phyloP scores from a whole-genome alignment of 768 basidiomycete species.

The Phlebiopsis flavidoalba region DNA sequence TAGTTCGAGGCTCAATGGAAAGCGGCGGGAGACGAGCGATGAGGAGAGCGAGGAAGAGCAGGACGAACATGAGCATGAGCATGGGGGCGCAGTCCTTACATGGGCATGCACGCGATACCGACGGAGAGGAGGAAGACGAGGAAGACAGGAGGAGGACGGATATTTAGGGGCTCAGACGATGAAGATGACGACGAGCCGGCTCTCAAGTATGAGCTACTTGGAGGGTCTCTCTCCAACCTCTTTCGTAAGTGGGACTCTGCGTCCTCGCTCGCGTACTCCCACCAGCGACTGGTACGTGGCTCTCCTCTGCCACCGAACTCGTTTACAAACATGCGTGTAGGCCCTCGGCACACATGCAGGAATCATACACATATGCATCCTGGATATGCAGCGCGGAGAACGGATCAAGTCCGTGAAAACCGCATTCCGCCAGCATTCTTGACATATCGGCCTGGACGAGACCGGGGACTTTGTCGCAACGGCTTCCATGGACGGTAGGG shows the following conservation, averaged over 20 bases:
- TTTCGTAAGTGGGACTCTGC: slow-evolving; percentile 81
- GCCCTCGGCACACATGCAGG: slow-evolving; percentile 91
- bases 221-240: slow-evolving; percentile 66
- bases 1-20: neutral
- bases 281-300: slow-evolving; percentile 57
- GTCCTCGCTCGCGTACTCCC: slow-evolving; percentile 73
- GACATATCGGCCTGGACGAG: slow-evolving; percentile 79
- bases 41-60: neutral
- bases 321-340: slow-evolving; percentile 33
- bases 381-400: slow-evolving; percentile 62
- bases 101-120: neutral
- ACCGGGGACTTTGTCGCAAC: slow-evolving; percentile 89
- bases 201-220: slow-evolving; percentile 85
- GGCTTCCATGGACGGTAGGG: slow-evolving; percentile 87
- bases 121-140: slow-evolving; percentile 28
- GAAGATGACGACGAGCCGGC: slow-evolving; percentile 89
- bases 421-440: slow-evolving; percentile 56
- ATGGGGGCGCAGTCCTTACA: neutral
- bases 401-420: slow-evolving; percentile 80
- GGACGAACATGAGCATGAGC: neutral
- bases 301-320: neutral
- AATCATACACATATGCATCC: slow-evolving; percentile 84
- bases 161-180: slow-evolving; percentile 52
- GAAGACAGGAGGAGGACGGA: slow-evolving; percentile 48
- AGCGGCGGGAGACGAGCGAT: neutral